These are phyloP conservation scores for Coemansia sp. DNA, from an alignment of 371 early-diverging fungal genomes.

Conservation along the genomic window DNA sequence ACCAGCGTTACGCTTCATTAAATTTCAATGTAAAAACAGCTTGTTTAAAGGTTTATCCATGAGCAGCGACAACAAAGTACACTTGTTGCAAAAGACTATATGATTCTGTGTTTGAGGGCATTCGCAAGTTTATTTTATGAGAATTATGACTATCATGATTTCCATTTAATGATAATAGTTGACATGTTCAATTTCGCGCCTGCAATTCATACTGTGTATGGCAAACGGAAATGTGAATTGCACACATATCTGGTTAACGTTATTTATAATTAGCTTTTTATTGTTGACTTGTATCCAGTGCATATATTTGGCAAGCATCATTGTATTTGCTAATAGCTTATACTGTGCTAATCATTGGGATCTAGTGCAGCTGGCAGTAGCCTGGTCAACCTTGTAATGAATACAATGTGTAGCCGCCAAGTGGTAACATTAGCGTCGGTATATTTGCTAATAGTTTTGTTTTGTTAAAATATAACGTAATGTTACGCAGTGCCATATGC, in stretches of 20 bases:
- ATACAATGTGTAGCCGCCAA: not conserved
- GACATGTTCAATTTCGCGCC: not conserved
- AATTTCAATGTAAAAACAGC: not conserved
- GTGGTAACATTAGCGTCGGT: not conserved
- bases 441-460: no score
- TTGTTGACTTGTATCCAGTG: not conserved
- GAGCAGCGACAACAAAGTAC: not conserved
- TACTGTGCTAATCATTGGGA: not conserved
- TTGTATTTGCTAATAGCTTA: not conserved
- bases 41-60: not conserved
- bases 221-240: not conserved
- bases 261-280: not conserved
- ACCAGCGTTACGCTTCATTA: not conserved
- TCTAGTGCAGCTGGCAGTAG: not conserved
- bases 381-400: not conserved
- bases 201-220: not conserved
- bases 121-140: not conserved
- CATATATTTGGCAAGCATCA: not conserved
- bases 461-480: no score
- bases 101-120: not conserved
- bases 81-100: not conserved
- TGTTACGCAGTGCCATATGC: not conserved
- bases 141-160: not conserved
- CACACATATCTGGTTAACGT: not conserved
- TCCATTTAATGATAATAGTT: not conserved